Evolutionary conservation across 768 basidiomycete genomes (phyloP), one percentile per base, ranked within the genome.

Genomic region (Leccinum sublutescens): DNA sequence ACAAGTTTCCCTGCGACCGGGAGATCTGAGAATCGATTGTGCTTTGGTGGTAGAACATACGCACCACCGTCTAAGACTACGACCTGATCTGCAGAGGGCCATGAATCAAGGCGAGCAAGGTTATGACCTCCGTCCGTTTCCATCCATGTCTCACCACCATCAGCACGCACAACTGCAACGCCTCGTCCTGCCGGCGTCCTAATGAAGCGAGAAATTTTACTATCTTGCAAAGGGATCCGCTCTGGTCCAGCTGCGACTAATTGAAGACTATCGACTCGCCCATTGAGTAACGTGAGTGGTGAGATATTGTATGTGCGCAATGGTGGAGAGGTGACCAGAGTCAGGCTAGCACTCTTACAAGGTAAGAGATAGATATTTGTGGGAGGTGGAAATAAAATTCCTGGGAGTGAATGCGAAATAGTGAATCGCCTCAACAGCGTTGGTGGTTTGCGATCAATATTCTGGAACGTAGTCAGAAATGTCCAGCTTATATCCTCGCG

Each of bases 371-470:
- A 80, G 12, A 89, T 75, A 64, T 83, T 77, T 14, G 71, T 69
- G 29, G 86, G 87, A 50, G 76, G 75, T 14, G 67, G 69, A 53
- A 80, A 76, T 45, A 88, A 74, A 15, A 79, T 68, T 11, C 75
- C 75, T 15, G 86, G 80, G 15, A 76, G 77, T 1, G 84, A 82
- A 58, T 89, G 86, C 49, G 90, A 84, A 19, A 94, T 74, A 3
- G 83, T 85, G 71, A 91, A 89, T 59, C 88, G 86, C 66, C 82
- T 84, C 29, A 93, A 77, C 3, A 94, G 78, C 3, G 91, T 93
- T 9, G 95, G 95, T 7, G 95, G 95, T 64, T 88, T 83, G 15
- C 89, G 81, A 68, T 96, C 94, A 63, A 97, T 85, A 73, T 96
- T 93, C 94, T 95, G 62, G 33, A 48, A 47, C 48, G 45, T 55